Evolutionary conservation across 2,329 filamentous ascomycete genomes (phyloP).

Genomic region (Pyricularia sp.): DNA sequence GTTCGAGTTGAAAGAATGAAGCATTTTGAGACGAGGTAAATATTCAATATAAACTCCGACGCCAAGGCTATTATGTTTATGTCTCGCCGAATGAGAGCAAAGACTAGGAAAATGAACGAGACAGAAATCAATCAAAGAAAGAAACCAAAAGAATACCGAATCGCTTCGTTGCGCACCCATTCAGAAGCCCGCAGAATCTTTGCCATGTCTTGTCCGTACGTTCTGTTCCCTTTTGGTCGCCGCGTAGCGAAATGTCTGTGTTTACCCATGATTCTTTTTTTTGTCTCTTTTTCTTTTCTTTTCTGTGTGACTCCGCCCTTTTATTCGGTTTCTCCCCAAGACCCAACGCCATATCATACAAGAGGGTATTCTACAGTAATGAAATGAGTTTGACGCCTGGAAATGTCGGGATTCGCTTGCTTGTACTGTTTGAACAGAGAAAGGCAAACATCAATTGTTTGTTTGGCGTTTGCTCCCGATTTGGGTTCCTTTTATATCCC

Average conservation of each 20-base stretch:
- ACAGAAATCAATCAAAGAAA: not conserved
- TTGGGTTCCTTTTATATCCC: not conserved
- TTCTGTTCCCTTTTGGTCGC: slow-evolving; percentile 9
- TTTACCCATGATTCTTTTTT: slow-evolving; percentile 14
- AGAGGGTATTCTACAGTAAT: slow-evolving; percentile 20
- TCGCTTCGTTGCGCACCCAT: not conserved
- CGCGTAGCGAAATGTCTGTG: slow-evolving; percentile 12
- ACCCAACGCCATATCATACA: slow-evolving; percentile 1
- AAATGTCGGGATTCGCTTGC: not conserved
- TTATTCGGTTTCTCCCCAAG: not conserved
- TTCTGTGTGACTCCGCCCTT: not conserved
- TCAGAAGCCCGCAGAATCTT: not conserved
- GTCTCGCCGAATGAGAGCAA: not conserved
- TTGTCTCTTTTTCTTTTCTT: not conserved
- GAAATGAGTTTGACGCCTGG: not conserved
- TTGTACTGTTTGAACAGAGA: not conserved
- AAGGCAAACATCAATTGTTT: not conserved
- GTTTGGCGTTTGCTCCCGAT: not conserved
- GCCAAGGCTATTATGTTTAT: not conserved
- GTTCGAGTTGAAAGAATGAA: too few relatives aligned
- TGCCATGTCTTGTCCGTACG: slow-evolving; percentile 8
- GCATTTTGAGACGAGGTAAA: not conserved
- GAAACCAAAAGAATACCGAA: not conserved
- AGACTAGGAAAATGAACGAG: not conserved
- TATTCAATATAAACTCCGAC: not conserved